A percentile compares a stretch with the other conserved stretches of the same genome.
Conservation (phyloP, 306 rosid species). For the Senna tora region DNA sequence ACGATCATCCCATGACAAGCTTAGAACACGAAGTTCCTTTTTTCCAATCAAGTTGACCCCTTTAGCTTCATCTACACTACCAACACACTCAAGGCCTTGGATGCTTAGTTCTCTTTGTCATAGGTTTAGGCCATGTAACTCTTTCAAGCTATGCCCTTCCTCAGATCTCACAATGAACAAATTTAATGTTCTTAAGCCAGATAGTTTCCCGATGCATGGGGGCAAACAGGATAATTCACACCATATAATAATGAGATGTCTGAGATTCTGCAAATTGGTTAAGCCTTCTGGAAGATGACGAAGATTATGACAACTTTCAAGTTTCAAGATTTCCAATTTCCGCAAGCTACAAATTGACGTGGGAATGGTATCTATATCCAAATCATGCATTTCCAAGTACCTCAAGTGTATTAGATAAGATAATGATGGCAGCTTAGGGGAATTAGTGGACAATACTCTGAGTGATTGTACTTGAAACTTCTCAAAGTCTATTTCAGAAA, state of each 20-base stretch:
- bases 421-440: no score
- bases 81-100: neutral
- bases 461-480: neutral
- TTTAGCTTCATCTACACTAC: neutral
- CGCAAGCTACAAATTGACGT: neutral
- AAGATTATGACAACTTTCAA: neutral
- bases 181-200: neutral
- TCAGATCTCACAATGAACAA: neutral
- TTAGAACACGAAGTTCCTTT: neutral
- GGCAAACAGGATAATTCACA: neutral
- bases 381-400: constrained; percentile 5
- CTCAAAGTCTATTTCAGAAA: neutral
- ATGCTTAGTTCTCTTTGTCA: neutral
- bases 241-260: constrained; percentile 1
- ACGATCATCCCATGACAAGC: neutral
- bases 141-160: neutral
- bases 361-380: neutral
- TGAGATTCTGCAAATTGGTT: constrained; percentile 9
- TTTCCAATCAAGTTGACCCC: neutral
- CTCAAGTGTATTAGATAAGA: neutral
- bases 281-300: neutral
- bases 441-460: neutral
- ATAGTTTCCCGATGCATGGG: constrained; percentile 17
- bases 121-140: neutral
- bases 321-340: constrained; percentile 18